These are phyloP conservation scores for Clausena lansium DNA, from an alignment of 345 rosid genomes.

Conservation along the genomic window DNA sequence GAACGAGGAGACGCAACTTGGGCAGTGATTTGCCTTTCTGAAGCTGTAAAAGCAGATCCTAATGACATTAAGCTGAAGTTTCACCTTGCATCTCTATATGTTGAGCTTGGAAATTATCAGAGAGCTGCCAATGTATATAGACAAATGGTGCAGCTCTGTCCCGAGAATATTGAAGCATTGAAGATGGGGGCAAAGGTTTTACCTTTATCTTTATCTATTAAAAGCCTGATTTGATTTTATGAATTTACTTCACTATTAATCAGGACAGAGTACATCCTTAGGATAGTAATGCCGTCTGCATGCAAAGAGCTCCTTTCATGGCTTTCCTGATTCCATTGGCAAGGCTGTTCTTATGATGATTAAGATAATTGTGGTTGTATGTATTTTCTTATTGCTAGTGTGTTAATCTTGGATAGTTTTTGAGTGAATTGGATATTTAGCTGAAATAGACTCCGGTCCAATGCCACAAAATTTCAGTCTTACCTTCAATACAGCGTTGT, in stretches of 20 bases:
- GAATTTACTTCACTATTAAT: conserved; percentile 30
- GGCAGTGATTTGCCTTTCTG: conserved; percentile 60
- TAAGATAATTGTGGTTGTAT: background rate
- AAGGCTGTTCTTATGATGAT: background rate
- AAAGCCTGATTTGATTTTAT: background rate
- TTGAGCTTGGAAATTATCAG: conserved; percentile 52
- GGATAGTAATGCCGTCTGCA: background rate
- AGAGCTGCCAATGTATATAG: conserved; percentile 79
- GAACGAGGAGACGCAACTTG: conserved; percentile 46
- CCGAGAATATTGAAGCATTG: conserved; percentile 53
- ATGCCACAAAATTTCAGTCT: background rate
- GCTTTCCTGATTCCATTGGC: background rate
- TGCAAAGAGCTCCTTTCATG: background rate
- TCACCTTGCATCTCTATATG: conserved; percentile 59
- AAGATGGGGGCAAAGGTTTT: conserved; percentile 60
- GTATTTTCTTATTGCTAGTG: background rate
- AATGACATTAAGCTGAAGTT: conserved; percentile 50
- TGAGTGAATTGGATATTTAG: background rate
- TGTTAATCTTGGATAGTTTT: background rate
- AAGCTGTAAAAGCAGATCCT: conserved; percentile 80
- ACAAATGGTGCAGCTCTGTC: conserved; percentile 52
- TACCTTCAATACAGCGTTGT: background rate
- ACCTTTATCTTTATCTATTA: conserved; percentile 8
- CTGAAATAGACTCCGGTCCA: background rate
- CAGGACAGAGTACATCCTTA: background rate